Conservation (phyloP, 257 asterid genomes). For the Dorcoceras hygrometricum region DNA sequence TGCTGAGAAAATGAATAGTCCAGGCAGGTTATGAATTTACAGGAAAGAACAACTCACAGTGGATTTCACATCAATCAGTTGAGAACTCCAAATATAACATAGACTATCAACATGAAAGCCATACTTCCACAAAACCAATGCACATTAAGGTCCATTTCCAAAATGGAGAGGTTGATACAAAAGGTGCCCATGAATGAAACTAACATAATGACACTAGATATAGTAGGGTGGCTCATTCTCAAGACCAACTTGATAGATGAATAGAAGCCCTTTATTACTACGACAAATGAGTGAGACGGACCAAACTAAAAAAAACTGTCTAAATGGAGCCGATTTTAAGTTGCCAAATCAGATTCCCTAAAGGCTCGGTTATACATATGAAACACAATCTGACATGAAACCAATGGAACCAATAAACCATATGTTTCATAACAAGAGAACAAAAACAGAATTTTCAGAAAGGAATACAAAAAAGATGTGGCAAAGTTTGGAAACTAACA, state of each 20-base stretch:
- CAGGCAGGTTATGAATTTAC: background rate
- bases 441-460: slow-evolving; percentile 15
- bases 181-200: background rate
- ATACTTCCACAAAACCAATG: background rate
- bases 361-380: background rate
- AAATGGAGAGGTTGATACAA: background rate
- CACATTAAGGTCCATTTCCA: background rate
- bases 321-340: background rate
- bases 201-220: background rate
- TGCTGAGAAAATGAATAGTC: background rate
- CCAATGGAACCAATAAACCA: background rate
- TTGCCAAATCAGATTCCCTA: background rate
- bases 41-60: background rate
- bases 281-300: background rate
- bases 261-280: background rate
- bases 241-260: background rate
- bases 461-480: background rate
- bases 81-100: slow-evolving; percentile 5
- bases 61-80: slow-evolving; percentile 10
- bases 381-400: background rate
- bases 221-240: background rate
- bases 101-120: slow-evolving; percentile 17
- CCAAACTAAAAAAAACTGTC: background rate
- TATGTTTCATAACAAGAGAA: slow-evolving; percentile 13
- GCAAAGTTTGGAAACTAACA: background rate